These are phyloP conservation scores for Chlorencoelia australis DNA, from an alignment of 2,329 filamentous ascomycete genomes.

Conservation along the genomic window DNA sequence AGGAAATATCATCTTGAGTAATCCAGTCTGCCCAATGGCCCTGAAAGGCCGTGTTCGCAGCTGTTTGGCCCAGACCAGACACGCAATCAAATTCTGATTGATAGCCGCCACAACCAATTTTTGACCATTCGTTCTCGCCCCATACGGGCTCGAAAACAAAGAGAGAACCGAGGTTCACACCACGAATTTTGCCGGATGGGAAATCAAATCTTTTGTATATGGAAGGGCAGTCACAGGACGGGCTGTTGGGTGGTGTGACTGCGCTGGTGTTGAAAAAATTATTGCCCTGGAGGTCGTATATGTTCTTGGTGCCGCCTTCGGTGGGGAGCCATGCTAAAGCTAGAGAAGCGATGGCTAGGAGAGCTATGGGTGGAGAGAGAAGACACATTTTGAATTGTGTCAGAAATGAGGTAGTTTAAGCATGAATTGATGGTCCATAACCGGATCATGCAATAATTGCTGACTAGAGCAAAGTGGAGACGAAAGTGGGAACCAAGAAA, in stretches of 20 bases:
- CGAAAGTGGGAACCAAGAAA: too few relatives aligned
- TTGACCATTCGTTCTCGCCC: slow-evolving; percentile 30
- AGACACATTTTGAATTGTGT: too few relatives aligned
- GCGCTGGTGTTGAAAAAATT: slow-evolving; percentile 4
- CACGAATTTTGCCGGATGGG: slow-evolving; percentile 33
- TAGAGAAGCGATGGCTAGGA: background rate
- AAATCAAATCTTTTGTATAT: too few relatives aligned
- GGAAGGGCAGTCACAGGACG: slow-evolving; percentile 4
- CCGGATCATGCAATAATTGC: too few relatives aligned
- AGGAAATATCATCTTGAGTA: slow-evolving; percentile 33
- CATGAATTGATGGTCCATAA: too few relatives aligned
- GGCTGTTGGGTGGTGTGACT: background rate
- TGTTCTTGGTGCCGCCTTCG: slow-evolving; percentile 1
- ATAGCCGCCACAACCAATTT: slow-evolving; percentile 34
- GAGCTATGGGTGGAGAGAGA: background rate
- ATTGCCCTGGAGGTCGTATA: background rate
- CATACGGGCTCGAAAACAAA: slow-evolving; percentile 42
- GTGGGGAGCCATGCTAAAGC: slow-evolving; percentile 3
- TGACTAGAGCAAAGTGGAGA: too few relatives aligned
- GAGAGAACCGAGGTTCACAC: slow-evolving; percentile 38
- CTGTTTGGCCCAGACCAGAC: slow-evolving; percentile 32
- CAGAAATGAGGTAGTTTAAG: too few relatives aligned
- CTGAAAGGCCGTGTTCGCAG: slow-evolving; percentile 34
- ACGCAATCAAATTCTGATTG: slow-evolving; percentile 40
- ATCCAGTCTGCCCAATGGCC: slow-evolving; percentile 40